Base-by-base conservation (phyloP, 768 basidiomycete genomes). In the Cystobasidium tubakii region DNA sequence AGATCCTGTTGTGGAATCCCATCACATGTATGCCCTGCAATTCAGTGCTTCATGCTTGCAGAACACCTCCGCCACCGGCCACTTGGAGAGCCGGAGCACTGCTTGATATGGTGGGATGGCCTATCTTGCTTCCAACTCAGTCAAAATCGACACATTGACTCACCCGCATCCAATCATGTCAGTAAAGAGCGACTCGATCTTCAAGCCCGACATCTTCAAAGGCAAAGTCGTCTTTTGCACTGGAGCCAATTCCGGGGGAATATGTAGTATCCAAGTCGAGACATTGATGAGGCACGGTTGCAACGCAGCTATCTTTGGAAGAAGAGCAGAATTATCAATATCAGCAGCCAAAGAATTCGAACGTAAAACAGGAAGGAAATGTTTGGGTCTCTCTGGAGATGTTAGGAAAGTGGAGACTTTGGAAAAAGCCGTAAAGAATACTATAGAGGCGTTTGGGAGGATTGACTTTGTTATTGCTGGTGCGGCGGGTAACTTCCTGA, bases 391-490 rank as follows among this genome's bases (percentile, higher is more conserved):
- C 12, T 86, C 88, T 75, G 92, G 86, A 0, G 95, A 98, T 79
- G 95, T 99, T 10, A 84, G 94, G 60, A 83, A 90, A 44, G 88
- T 90, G 0, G 84, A 87, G 62, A 84, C 88, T 17, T 82, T 99
- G 44, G 84, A 86, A 74, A 86, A 84, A 7, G 95, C 95, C 6
- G 94, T 91, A 23, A 81, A 86, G 31, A 85, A 86, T 79, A 86
- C 90, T 0, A 85, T 93, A 21, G 86, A 87, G 75, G 84, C 84
- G 76, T 93, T 90, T 79, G 93, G 94, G 0, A 85, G 84, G 76
- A 91, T 99, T 73, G 94, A 99, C 82, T 95, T 91, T 80, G 94
- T 97, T 64, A 90, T 97, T 70, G 92, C 91, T 79, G 92, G 92
- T 90, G 93, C 93, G 50, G 95, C 95, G 73, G 95, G 95, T 1